A percentile compares a stretch with the other conserved stretches of the same genome.
phyloP scores from a whole-genome alignment of 75 land plant species.

The Cunninghamia lanceolata region DNA sequence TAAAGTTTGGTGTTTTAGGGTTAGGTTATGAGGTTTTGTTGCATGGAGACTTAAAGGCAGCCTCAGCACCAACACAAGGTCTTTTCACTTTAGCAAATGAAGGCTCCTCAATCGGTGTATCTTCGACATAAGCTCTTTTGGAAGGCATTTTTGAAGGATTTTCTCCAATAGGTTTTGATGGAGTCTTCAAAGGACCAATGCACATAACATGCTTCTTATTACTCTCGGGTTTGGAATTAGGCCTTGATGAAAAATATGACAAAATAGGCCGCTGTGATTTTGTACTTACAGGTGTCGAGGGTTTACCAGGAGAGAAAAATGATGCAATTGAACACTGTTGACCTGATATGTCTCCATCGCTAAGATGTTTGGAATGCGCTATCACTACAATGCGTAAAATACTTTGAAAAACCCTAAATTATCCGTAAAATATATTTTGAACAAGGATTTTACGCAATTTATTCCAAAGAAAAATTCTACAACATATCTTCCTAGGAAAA shows the following conservation, averaged over 20 bases:
- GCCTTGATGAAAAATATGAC: conserved; percentile 19
- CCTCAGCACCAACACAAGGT: background rate
- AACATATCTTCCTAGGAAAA: background rate
- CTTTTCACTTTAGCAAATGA: background rate
- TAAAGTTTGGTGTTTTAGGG: background rate
- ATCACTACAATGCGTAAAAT: background rate
- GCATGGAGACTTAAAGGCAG: background rate
- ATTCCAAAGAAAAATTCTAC: no score
- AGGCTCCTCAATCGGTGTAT: no score
- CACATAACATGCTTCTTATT: no score
- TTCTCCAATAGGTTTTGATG: no score
- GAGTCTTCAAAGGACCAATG: no score
- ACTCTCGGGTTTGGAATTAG: conserved; percentile 16
- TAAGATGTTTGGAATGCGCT: conserved; percentile 34
- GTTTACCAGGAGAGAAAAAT: conserved; percentile 42
- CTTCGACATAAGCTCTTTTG: conserved; percentile 9
- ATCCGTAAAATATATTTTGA: background rate
- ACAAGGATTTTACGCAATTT: no score
- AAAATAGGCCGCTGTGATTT: conserved; percentile 21
- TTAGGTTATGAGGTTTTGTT: conserved; percentile 7
- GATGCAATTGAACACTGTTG: conserved; percentile 57
- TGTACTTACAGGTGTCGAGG: no score
- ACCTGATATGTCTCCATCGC: conserved; percentile 57
- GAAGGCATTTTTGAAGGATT: background rate
- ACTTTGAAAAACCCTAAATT: background rate